Conservation (phyloP, 805 yeast genomes). For the Candida jianshihensis region DNA sequence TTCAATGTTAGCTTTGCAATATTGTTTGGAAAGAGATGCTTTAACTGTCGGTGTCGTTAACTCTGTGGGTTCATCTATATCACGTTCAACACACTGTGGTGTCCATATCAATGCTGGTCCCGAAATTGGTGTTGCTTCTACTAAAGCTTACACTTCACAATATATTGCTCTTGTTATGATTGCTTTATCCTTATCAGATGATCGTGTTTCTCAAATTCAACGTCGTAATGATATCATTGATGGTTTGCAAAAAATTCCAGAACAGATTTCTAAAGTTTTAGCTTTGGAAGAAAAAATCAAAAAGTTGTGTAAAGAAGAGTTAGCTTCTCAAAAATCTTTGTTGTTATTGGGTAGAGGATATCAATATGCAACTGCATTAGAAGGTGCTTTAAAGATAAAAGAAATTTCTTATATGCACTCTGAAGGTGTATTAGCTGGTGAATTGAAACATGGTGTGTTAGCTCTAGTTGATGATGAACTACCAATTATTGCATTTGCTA, state of each 20-base stretch:
- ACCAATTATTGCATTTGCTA: slow-evolving; percentile 94
- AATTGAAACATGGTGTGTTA: slow-evolving; percentile 95
- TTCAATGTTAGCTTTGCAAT: slow-evolving; percentile 88
- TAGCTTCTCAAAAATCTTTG: slow-evolving; percentile 79
- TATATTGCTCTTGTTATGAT: slow-evolving; percentile 95
- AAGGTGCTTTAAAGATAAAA: slow-evolving; percentile 96
- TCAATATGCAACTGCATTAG: slow-evolving; percentile 94
- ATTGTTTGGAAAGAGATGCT: slow-evolving; percentile 96
- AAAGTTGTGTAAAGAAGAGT: slow-evolving; percentile 60
- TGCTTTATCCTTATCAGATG: slow-evolving; percentile 92
- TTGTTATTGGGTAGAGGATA: slow-evolving; percentile 94
- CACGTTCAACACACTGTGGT: slow-evolving; percentile 98
- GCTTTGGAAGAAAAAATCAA: slow-evolving; percentile 68
- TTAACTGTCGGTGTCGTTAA: slow-evolving; percentile 96
- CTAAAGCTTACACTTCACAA: slow-evolving; percentile 98
- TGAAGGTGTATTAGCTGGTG: slow-evolving; percentile 99
- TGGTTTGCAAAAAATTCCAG: slow-evolving; percentile 79
- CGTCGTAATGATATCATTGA: slow-evolving; percentile 84
- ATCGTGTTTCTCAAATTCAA: slow-evolving; percentile 63
- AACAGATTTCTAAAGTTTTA: slow-evolving; percentile 75
- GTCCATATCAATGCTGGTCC: slow-evolving; percentile 99
- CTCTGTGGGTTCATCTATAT: slow-evolving; percentile 93
- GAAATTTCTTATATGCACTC: slow-evolving; percentile 99
- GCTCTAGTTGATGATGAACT: slow-evolving; percentile 91
- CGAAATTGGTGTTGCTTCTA: slow-evolving; percentile 98